A percentile compares a stretch with the other conserved stretches of the same genome.
Evolutionary conservation across 1,139 yeast species (phyloP).

Genomic region (Protomyces gravidus): DNA sequence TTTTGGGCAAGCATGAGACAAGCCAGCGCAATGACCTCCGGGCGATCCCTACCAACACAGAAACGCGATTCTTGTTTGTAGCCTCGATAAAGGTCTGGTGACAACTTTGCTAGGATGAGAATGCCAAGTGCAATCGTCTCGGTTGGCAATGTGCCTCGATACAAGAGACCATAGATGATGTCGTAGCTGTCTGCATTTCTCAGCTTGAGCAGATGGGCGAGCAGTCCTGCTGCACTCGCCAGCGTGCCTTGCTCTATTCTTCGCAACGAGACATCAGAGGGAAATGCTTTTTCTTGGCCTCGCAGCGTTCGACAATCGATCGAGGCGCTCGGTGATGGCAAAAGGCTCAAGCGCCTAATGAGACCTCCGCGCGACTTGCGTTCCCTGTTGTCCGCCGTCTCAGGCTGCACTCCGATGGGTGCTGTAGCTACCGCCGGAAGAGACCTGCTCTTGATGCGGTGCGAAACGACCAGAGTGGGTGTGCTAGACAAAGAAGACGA

Average conservation of each 20-base stretch:
- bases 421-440: too few species aligned
- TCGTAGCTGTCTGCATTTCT: neutral
- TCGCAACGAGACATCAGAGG: too few species aligned
- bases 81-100: neutral
- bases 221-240: neutral
- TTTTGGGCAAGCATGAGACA: neutral
- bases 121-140: neutral
- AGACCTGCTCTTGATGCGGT: too few species aligned
- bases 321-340: neutral
- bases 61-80: neutral
- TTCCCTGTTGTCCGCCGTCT: too few species aligned
- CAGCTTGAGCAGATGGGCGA: neutral
- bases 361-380: too few species aligned
- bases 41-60: neutral
- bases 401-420: too few species aligned
- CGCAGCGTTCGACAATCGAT: neutral
- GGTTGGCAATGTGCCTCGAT: neutral
- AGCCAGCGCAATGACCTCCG: neutral
- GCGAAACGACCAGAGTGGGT: too few species aligned
- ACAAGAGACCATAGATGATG: neutral
- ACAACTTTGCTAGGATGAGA: neutral
- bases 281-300: too few species aligned
- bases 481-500: too few species aligned
- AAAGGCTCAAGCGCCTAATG: neutral
- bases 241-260: too few species aligned